Evolutionary conservation across 2,329 filamentous ascomycete species (phyloP).

Genomic region (Bertia moriformis): DNA sequence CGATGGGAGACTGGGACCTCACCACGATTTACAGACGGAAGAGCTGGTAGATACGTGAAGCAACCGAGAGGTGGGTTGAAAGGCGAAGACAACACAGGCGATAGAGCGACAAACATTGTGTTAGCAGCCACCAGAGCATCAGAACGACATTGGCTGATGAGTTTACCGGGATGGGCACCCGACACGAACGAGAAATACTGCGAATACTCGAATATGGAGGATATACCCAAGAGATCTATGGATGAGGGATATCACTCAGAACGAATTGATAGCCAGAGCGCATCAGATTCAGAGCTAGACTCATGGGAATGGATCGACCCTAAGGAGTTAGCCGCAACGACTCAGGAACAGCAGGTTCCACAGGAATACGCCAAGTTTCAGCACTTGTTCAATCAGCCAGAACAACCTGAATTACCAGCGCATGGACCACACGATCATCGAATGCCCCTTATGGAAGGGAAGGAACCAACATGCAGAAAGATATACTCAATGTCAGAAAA

Average conservation of each 20-base stretch:
- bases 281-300: no score
- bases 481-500: constrained; percentile 6
- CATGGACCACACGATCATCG: constrained; percentile 5
- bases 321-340: no score
- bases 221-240: no score
- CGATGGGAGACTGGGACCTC: neutral
- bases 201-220: no score
- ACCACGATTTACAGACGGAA: neutral
- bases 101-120: neutral
- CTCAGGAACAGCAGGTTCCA: no score
- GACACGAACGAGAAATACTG: neutral
- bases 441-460: constrained; percentile 7
- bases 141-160: neutral
- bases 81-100: neutral
- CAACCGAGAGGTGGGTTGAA: constrained; percentile 1
- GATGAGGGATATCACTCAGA: no score
- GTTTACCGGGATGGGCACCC: neutral
- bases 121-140: neutral
- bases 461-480: constrained; percentile 3
- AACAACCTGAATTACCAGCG: neutral
- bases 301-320: no score
- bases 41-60: neutral
- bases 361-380: neutral
- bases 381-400: neutral
- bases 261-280: no score